A percentile compares a stretch with the other conserved stretches of the same genome.
Conservation (phyloP, 257 asterid species). For the Verbascum thapsus region DNA sequence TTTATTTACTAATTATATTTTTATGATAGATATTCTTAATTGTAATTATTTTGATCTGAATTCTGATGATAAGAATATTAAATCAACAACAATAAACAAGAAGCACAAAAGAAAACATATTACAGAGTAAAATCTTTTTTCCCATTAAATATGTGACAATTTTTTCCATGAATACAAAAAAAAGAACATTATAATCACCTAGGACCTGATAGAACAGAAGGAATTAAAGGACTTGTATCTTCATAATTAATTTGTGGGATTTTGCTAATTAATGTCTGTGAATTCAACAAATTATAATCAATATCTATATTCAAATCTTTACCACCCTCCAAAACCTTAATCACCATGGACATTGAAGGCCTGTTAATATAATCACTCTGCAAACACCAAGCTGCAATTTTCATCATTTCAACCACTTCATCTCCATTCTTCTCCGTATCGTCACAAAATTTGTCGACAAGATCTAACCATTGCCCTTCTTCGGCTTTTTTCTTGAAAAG, state of each 20-base stretch:
- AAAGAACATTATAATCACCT: conserved; percentile 9
- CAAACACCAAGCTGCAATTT: conserved; percentile 33
- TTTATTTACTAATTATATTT: too few species aligned
- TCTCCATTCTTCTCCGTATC: conserved; percentile 18
- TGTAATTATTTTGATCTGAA: too few species aligned
- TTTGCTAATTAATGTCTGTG: not conserved
- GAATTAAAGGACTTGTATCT: conserved; percentile 26
- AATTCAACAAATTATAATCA: conserved; percentile 14
- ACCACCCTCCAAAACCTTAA: conserved; percentile 34
- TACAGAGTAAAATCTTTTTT: not conserved
- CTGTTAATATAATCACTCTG: conserved; percentile 30
- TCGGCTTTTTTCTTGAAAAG: conserved; percentile 29
- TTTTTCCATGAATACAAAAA: not conserved
- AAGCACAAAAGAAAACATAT: too few species aligned
- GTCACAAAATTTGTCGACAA: conserved; percentile 18
- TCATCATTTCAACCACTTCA: conserved; percentile 29
- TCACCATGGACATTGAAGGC: conserved; percentile 33
- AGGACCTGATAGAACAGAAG: conserved; percentile 35
- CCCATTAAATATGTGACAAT: too few species aligned
- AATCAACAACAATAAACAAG: too few species aligned
- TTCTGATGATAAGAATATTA: too few species aligned
- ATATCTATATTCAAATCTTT: not conserved
- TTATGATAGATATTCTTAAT: too few species aligned
- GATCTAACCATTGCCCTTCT: conserved; percentile 28
- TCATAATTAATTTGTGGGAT: not conserved